A percentile compares a stretch with the other conserved stretches of the same genome.
Conservation (phyloP, 768 basidiomycete genomes). For the Mycena crocata region DNA sequence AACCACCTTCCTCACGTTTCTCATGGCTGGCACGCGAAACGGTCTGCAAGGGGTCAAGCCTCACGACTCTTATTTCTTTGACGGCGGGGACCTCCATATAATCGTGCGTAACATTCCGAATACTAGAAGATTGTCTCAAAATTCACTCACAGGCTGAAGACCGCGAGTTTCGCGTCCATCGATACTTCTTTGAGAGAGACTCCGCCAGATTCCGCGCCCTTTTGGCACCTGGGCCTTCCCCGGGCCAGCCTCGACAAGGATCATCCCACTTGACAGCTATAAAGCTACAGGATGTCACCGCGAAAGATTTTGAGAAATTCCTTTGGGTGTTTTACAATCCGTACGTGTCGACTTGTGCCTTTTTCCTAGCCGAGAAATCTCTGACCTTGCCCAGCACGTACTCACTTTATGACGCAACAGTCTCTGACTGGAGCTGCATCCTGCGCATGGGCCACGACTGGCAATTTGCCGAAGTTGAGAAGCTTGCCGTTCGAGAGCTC, state of each 20-base stretch:
- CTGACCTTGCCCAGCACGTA: slow-evolving; percentile 55
- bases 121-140: not conserved
- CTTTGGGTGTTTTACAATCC: slow-evolving; percentile 74
- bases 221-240: slow-evolving; percentile 35
- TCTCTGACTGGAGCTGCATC: slow-evolving; percentile 66
- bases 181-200: slow-evolving; percentile 66
- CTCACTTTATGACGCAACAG: slow-evolving; percentile 62
- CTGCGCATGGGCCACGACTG: slow-evolving; percentile 66
- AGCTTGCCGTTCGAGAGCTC: slow-evolving; percentile 66
- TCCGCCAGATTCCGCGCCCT: slow-evolving; percentile 58
- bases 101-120: slow-evolving; percentile 44
- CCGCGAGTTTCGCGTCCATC: slow-evolving; percentile 61
- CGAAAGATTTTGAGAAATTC: slow-evolving; percentile 64
- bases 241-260: slow-evolving; percentile 44
- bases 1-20: not conserved
- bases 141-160: slow-evolving; percentile 53
- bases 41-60: slow-evolving; percentile 28
- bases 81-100: slow-evolving; percentile 61
- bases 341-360: slow-evolving; percentile 54
- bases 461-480: slow-evolving; percentile 63
- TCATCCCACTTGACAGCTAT: slow-evolving; percentile 49
- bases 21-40: slow-evolving; percentile 16
- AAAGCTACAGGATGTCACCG: slow-evolving; percentile 54
- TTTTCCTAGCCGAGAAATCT: not conserved
- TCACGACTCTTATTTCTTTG: slow-evolving; percentile 57